phyloP scores from a whole-genome alignment of 352 stramenopile species.

The Phytophthora cryptogea region DNA sequence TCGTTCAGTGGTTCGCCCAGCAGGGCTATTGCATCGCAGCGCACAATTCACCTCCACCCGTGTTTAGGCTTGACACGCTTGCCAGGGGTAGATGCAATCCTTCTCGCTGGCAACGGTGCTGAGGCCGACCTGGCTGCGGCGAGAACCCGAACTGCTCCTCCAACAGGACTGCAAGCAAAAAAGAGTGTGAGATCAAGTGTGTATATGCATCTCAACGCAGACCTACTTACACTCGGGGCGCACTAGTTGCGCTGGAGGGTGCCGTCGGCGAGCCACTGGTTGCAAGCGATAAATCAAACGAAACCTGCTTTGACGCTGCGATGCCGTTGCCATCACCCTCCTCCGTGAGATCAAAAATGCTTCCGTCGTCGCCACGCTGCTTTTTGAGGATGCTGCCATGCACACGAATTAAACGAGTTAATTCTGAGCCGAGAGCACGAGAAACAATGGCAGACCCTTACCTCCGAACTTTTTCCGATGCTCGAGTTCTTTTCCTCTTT shows the following conservation, averaged over 20 bases:
- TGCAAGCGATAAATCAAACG: conserved; percentile 51
- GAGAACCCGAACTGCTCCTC: conserved; percentile 47
- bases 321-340: conserved; percentile 8
- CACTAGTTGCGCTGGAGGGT: conserved; percentile 25
- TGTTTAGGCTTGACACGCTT: conserved; percentile 61
- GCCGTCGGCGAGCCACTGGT: conserved; percentile 13
- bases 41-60: conserved; percentile 54
- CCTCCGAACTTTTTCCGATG: conserved; percentile 52
- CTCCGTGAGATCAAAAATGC: conserved; percentile 1
- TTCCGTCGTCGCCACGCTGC: conserved; percentile 34
- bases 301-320: conserved; percentile 62
- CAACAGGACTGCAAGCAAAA: conserved; percentile 23
- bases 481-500: conserved; percentile 34
- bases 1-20: conserved; percentile 3
- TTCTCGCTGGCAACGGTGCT: conserved; percentile 23
- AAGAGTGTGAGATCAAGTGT: conserved; percentile 14
- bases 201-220: background rate
- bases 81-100: conserved; percentile 35
- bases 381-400: conserved; percentile 75
- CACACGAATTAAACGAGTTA: background rate
- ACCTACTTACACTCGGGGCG: conserved; percentile 46
- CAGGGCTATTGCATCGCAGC: background rate
- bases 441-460: conserved; percentile 12
- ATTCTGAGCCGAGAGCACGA: background rate
- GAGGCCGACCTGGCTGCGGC: conserved; percentile 32